Evolutionary conservation across 2,329 filamentous ascomycete genomes (phyloP), one percentile per base, ranked within the genome.

Genomic region (Intubia oerlemansii): DNA sequence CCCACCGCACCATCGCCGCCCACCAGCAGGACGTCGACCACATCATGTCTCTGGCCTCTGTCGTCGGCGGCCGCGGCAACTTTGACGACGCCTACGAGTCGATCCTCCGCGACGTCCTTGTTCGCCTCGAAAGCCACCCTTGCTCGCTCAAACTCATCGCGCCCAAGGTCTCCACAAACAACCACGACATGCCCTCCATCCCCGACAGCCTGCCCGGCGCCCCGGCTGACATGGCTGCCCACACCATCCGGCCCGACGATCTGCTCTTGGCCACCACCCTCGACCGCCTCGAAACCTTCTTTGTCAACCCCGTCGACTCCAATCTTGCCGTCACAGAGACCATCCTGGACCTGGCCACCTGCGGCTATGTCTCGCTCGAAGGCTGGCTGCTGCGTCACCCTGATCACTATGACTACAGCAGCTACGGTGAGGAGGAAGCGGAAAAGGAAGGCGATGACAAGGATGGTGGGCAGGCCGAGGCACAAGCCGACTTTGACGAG

Each of bases 301-400:
- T 93, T 40, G 63, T 79, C 5, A 98, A 98, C 41, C 74, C 81
- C 3, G 71, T 95, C 3, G 81, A 93, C 40, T 84, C 78, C 3
- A 98, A 98, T 40, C 54, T 98, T 4, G 77, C 76, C 0, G 58
- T 93, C 2, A 95, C 85, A 0, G 79, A 90, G 41, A 66, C 77
- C 1, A 58, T 95, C 24, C 65, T 90, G 17, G 76, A 80, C 38
- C 57, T 98, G 23, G 78, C 78, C 9, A 70, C 78, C 1, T 95
- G 88, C 40, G 77, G 81, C 5, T 77, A 79, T 36, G 74, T 92
- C 43, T 69, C 72, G 13, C 60, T 93, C 10, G 81, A 93, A 43
- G 77, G 78, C n/a, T 98, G 88, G 85, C 55, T 95, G 17, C 56
- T 85, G 5, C 71, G 80, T 11, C 68, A 74, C 30, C 76, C 78